Evolutionary conservation across 352 stramenopile species (phyloP).

Genomic region (Phytophthora nicotianae): DNA sequence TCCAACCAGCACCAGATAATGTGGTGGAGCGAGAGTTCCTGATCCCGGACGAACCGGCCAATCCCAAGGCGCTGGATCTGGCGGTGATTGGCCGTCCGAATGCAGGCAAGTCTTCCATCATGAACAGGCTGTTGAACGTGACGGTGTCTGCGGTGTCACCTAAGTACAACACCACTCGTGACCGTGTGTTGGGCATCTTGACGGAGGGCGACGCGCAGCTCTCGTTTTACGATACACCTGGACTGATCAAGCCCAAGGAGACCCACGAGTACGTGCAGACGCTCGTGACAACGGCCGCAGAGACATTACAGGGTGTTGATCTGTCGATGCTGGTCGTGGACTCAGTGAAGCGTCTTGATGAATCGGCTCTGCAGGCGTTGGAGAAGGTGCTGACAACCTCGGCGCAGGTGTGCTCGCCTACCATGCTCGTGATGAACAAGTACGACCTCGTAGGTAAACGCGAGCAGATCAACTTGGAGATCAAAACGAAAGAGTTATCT

Average conservation of each 20-base stretch:
- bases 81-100: slow-evolving; percentile 88
- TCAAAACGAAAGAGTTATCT: slow-evolving; percentile 77
- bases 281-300: slow-evolving; percentile 74
- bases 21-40: slow-evolving; percentile 76
- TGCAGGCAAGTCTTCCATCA: slow-evolving; percentile 87
- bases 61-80: slow-evolving; percentile 72
- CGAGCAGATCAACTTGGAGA: slow-evolving; percentile 60
- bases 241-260: slow-evolving; percentile 89
- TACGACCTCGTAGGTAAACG: slow-evolving; percentile 63
- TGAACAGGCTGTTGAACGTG: slow-evolving; percentile 78
- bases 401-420: slow-evolving; percentile 72
- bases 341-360: slow-evolving; percentile 83
- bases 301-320: slow-evolving; percentile 85
- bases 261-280: slow-evolving; percentile 82
- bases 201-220: slow-evolving; percentile 79
- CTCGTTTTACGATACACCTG: slow-evolving; percentile 87
- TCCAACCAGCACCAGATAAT: slow-evolving; percentile 61
- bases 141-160: slow-evolving; percentile 87
- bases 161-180: slow-evolving; percentile 90
- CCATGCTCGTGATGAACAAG: slow-evolving; percentile 91
- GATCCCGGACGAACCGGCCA: slow-evolving; percentile 71
- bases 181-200: slow-evolving; percentile 79
- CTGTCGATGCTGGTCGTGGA: slow-evolving; percentile 87
- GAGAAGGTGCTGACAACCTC: slow-evolving; percentile 83
- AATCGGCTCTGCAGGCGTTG: slow-evolving; percentile 74